These are phyloP conservation scores for Calophaca sinica DNA, from an alignment of 306 rosid species.

Conservation along the genomic window DNA sequence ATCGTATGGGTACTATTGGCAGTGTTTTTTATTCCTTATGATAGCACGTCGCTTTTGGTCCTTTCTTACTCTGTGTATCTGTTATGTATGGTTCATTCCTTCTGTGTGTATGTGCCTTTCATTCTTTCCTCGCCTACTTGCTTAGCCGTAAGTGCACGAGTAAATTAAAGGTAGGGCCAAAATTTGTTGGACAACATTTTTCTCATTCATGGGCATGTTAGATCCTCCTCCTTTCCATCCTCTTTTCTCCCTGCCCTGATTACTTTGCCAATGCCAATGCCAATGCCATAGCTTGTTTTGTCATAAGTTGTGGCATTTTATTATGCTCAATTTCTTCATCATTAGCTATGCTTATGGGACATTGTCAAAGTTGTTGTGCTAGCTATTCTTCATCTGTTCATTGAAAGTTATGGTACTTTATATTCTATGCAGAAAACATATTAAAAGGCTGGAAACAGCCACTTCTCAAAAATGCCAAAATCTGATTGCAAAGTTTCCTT, in stretches of 20 bases:
- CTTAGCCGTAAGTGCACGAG: background rate
- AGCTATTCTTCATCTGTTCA: background rate
- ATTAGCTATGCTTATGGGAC: background rate
- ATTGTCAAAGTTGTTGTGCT: background rate
- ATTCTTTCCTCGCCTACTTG: background rate
- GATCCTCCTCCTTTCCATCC: background rate
- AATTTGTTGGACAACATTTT: background rate
- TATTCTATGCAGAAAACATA: background rate
- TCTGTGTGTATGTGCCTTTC: background rate
- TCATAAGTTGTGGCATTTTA: background rate
- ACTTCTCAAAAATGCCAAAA: slow-evolving; percentile 17
- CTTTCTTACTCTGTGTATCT: too few relatives aligned
- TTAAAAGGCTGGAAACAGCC: background rate
- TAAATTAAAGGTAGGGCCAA: background rate
- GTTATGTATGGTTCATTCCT: background rate
- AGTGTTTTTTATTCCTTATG: background rate
- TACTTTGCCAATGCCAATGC: background rate
- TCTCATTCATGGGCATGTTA: background rate
- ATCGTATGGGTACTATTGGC: background rate
- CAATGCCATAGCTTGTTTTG: slow-evolving; percentile 20
- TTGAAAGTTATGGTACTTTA: background rate
- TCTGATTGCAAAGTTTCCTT: background rate
- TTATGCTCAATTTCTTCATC: slow-evolving; percentile 1
- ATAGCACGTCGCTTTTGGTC: background rate
- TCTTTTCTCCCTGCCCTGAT: background rate